These are phyloP conservation scores for Obelidium mucronatum DNA, from an alignment of 192 early-diverging fungal species.

Conservation along the genomic window DNA sequence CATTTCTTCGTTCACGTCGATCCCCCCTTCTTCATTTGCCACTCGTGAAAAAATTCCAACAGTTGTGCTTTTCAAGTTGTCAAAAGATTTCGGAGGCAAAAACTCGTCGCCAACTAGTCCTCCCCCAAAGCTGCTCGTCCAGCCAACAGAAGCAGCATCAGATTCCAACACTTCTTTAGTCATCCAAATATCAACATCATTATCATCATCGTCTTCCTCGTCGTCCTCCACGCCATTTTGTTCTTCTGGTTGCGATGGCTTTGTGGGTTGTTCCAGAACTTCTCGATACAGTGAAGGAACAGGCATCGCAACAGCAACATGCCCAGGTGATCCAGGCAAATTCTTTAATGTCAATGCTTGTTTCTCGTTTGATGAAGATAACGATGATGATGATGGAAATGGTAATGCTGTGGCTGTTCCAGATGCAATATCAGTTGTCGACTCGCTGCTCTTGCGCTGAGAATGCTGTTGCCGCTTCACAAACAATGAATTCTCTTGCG, in stretches of 20 bases:
- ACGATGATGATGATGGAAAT: too few species aligned
- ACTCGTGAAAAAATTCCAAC: not conserved
- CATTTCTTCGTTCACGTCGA: not conserved
- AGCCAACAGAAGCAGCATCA: too few species aligned
- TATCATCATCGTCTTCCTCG: conserved; percentile 2
- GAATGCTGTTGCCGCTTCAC: too few species aligned
- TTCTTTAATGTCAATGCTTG: conserved; percentile 10
- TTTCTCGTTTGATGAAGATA: not conserved
- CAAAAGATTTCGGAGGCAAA: not conserved
- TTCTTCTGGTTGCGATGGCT: not conserved
- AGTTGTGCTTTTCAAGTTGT: too few species aligned
- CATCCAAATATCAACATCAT: not conserved
- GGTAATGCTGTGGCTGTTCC: not conserved
- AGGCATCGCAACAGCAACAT: not conserved
- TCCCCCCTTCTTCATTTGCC: not conserved
- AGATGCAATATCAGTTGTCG: too few species aligned
- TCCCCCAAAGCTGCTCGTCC: too few species aligned
- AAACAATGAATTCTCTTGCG: not conserved
- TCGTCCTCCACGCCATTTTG: not conserved
- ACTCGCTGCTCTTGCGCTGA: too few species aligned
- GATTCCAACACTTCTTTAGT: not conserved
- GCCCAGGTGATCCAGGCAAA: conserved; percentile 21
- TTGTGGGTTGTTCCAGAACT: not conserved
- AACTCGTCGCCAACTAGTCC: conserved; percentile 14
- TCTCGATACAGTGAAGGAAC: not conserved